Percentiles rank a stretch among this genome's conserved stretches.
These are phyloP conservation scores for Phlebiopsis flavidoalba DNA, from an alignment of 768 basidiomycete species.

Conservation along the genomic window DNA sequence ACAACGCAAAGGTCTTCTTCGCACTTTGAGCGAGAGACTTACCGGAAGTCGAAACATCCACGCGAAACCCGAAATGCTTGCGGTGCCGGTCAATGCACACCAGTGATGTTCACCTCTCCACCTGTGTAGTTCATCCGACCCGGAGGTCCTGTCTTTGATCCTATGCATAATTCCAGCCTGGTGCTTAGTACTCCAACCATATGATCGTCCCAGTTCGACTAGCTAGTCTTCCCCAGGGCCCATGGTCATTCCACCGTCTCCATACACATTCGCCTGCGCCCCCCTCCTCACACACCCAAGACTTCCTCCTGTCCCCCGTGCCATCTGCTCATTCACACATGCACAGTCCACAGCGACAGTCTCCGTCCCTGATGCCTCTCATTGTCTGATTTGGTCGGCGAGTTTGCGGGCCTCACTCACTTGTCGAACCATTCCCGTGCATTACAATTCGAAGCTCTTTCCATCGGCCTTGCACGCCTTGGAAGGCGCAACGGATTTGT, in stretches of 20 bases:
- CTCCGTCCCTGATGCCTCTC: conserved; percentile 15
- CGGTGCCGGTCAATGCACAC: neutral
- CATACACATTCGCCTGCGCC: neutral
- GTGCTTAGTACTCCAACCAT: neutral
- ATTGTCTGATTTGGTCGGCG: conserved; percentile 17
- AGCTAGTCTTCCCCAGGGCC: neutral
- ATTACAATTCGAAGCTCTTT: conserved; percentile 50
- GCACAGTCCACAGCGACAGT: neutral
- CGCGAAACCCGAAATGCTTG: neutral
- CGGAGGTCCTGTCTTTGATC: neutral
- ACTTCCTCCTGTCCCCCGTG: neutral
- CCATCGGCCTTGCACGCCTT: conserved; percentile 73
- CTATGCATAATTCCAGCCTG: neutral
- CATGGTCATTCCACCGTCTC: neutral
- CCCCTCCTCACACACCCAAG: neutral
- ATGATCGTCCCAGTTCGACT: neutral
- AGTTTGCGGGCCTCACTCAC: conserved; percentile 51
- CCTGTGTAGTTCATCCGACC: neutral
- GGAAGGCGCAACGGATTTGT: conserved; percentile 72
- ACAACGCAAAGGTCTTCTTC: conserved; percentile 38
- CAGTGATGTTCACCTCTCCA: neutral
- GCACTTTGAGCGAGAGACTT: conserved; percentile 33
- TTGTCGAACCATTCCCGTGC: conserved; percentile 60
- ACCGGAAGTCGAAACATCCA: neutral
- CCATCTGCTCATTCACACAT: neutral